Evolutionary conservation across 2,329 filamentous ascomycete genomes (phyloP).

Genomic region (Metarhizium anisopliae): DNA sequence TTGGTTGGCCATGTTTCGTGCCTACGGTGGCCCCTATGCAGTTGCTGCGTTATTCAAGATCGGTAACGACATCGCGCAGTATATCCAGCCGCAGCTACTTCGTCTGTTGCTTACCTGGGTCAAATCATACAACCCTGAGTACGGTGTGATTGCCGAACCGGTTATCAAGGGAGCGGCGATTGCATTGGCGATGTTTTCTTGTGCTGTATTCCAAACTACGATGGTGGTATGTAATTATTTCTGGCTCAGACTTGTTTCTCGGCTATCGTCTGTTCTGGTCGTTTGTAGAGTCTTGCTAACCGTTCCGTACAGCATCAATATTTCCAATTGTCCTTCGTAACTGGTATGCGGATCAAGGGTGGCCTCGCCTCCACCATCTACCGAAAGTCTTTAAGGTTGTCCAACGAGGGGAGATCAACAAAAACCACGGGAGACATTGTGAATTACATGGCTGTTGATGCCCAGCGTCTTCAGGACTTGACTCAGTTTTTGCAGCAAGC

Average conservation of each 20-base stretch:
- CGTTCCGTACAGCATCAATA: constrained; percentile 66
- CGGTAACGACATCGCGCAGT: constrained; percentile 78
- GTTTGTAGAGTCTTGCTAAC: constrained; percentile 12
- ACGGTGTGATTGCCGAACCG: constrained; percentile 57
- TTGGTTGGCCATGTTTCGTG: constrained; percentile 76
- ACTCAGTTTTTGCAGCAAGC: constrained; percentile 92
- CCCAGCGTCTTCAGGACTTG: constrained; percentile 87
- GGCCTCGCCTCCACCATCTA: constrained; percentile 88
- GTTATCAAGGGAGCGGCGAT: constrained; percentile 79
- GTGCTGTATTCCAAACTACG: constrained; percentile 77
- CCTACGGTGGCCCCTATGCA: constrained; percentile 78
- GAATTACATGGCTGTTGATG: constrained; percentile 98
- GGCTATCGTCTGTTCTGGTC: background rate
- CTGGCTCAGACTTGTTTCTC: background rate
- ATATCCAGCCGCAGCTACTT: constrained; percentile 84
- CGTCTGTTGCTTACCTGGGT: constrained; percentile 79
- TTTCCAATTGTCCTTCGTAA: constrained; percentile 90
- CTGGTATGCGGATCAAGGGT: constrained; percentile 93
- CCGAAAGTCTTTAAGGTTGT: constrained; percentile 78
- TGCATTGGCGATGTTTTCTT: constrained; percentile 82
- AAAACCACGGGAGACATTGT: constrained; percentile 98
- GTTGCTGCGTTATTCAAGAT: constrained; percentile 79
- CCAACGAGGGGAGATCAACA: constrained; percentile 79
- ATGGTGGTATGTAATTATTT: constrained; percentile 46
- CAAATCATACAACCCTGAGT: constrained; percentile 55